Percentiles rank a stretch among this genome's conserved stretches.
Evolutionary conservation across 495 filamentous ascomycete species (phyloP).

Genomic region (Penicillium lagena): DNA sequence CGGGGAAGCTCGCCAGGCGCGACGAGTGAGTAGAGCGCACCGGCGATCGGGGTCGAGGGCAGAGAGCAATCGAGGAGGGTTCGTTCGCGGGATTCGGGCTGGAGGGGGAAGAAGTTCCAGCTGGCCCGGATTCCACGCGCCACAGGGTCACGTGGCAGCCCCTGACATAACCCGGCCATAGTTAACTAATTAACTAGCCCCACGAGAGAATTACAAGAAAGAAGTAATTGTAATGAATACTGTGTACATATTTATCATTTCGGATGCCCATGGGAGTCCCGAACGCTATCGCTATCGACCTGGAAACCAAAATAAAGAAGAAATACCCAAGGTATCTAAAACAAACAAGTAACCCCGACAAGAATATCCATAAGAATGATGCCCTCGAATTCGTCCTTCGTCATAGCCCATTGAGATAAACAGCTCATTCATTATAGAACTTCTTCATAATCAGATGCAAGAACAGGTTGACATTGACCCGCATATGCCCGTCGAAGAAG

Average conservation of each 20-base stretch:
- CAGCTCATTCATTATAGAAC: conserved; percentile 68
- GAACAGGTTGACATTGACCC: conserved; percentile 92
- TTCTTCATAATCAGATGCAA: conserved; percentile 96
- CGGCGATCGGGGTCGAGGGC: too few species aligned
- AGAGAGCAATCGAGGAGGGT: too few species aligned
- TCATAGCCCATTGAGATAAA: conserved; percentile 13
- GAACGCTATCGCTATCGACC: conserved; percentile 18
- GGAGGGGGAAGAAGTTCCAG: conserved; percentile 20
- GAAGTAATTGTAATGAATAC: conserved; percentile 2
- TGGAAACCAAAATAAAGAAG: conserved; percentile 16
- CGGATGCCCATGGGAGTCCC: conserved; percentile 7
- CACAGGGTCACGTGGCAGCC: conserved; percentile 32
- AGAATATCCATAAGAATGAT: conserved; percentile 21
- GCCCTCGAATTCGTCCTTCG: conserved; percentile 15
- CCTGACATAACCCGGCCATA: conserved; percentile 12
- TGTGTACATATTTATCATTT: conserved; percentile 19
- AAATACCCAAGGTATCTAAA: conserved; percentile 27
- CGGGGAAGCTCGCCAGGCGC: not conserved
- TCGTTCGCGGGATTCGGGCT: too few species aligned
- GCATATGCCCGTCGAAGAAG: conserved; percentile 80
- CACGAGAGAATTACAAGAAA: conserved; percentile 5
- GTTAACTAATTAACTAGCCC: too few species aligned
- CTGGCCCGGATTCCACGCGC: conserved; percentile 29
- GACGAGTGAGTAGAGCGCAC: not conserved
- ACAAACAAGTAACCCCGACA: conserved; percentile 15